phyloP scores from a whole-genome alignment of 306 rosid species.

The Prosopis cineraria region DNA sequence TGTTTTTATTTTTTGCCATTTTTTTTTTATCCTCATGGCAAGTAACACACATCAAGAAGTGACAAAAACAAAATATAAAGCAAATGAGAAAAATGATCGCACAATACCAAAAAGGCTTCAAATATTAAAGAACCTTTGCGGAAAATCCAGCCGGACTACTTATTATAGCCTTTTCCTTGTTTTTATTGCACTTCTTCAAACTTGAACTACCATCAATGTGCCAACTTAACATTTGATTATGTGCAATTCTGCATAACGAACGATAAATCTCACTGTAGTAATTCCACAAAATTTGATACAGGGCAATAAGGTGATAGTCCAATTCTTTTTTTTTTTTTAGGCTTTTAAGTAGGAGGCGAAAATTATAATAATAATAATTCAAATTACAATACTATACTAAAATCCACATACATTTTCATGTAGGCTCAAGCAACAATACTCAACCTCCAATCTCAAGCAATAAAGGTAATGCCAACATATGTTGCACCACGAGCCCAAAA shows the following conservation, averaged over 20 bases:
- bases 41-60: too few relatives aligned
- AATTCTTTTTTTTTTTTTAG: constrained; percentile 13
- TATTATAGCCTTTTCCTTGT: too few relatives aligned
- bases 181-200: too few relatives aligned
- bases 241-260: background rate
- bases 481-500: background rate
- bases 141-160: too few relatives aligned
- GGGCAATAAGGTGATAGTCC: constrained; percentile 9
- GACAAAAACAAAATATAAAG: too few relatives aligned
- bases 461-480: background rate
- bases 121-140: too few relatives aligned
- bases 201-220: too few relatives aligned
- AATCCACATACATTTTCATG: background rate
- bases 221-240: background rate
- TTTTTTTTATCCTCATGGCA: too few relatives aligned
- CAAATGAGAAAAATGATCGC: too few relatives aligned
- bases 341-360: background rate
- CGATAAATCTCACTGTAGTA: background rate
- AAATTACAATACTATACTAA: constrained; percentile 7
- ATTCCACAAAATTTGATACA: background rate
- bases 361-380: background rate
- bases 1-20: too few relatives aligned
- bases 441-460: background rate
- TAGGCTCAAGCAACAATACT: background rate
- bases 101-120: too few relatives aligned